Evolutionary conservation across 768 basidiomycete species (phyloP).

Genomic region (Mycena venus): DNA sequence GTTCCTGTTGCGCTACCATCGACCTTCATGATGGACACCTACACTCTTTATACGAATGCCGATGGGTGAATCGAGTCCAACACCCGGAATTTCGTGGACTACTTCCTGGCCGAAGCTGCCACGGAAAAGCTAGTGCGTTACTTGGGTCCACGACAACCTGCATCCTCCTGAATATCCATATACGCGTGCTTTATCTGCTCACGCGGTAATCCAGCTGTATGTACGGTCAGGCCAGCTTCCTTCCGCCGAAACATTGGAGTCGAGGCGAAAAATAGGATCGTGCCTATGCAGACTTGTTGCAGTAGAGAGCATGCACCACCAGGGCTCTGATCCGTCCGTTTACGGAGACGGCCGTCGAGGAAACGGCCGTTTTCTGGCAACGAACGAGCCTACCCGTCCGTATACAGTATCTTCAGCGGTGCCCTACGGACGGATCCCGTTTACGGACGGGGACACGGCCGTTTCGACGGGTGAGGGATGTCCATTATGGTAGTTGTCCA

Average conservation of each 20-base stretch:
- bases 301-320: conserved; percentile 7
- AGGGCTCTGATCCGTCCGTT: no score
- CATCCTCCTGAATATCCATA: conserved; percentile 27
- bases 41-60: neutral
- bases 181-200: conserved; percentile 18
- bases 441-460: no score
- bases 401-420: no score
- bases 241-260: neutral
- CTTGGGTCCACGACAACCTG: neutral
- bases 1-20: neutral
- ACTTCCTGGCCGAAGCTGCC: neutral
- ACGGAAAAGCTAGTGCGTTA: neutral
- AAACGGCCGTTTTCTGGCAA: no score
- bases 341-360: no score
- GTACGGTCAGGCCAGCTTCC: conserved; percentile 32
- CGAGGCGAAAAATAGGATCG: neutral
- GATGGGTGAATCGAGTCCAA: conserved; percentile 1
- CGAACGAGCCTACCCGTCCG: no score
- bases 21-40: neutral
- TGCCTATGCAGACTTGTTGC: neutral
- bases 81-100: neutral
- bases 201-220: conserved; percentile 32
- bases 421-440: no score
- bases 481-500: no score
- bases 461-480: no score